Base-by-base conservation (phyloP, 2,329 filamentous ascomycete genomes). In the Shiraia bambusicola region DNA sequence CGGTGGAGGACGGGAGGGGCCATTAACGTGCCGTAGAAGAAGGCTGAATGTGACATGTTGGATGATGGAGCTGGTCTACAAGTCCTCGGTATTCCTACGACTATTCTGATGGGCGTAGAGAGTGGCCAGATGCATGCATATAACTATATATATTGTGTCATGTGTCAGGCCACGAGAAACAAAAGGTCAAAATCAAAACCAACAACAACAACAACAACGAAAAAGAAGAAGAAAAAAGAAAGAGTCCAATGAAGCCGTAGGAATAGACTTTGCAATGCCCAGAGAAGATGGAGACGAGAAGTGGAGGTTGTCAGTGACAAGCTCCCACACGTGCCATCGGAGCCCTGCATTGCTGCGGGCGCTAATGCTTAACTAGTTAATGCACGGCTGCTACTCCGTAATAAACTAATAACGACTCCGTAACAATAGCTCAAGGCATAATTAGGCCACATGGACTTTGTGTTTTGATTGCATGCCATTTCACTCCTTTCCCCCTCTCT, bases 1-100 rank as follows among this genome's bases (percentile, higher is more conserved):
- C 86, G 86, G 71, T 87, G 86, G 56, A 97, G 88, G 58, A 97
- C 84, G 60, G 86, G 81, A 0, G 86, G 82, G n/a, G 85, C 87
- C 90, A 96, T 96, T 62, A 84, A 69, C 17, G 80, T 83, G 76
- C 79, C 82, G 63, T 85, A 85, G 75, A 84, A 84, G 72, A 85
- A 84, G 52, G 80, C 77, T 13, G 73, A 73, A 57, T 76, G 73
- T 34, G 76, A 50, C 60, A 61, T 65, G 6, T 27, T 39, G 25
- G 15, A 19, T 2, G 10, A 16, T 3, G 17, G 11, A 24, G 26
- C 14, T 3, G 22, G n/a, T n/a, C 12, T 29, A 16, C 9, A 12
- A 15, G 16, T n/a, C n/a, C n/a, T n/a, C n/a, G n/a, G n/a, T n/a
- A 11, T 30, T n/a, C 17, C 8, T 24, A 1, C 33, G 27, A 16